Conservation (phyloP, 805 yeast species). For the Sugiyamaella boreocaroliniensis region DNA sequence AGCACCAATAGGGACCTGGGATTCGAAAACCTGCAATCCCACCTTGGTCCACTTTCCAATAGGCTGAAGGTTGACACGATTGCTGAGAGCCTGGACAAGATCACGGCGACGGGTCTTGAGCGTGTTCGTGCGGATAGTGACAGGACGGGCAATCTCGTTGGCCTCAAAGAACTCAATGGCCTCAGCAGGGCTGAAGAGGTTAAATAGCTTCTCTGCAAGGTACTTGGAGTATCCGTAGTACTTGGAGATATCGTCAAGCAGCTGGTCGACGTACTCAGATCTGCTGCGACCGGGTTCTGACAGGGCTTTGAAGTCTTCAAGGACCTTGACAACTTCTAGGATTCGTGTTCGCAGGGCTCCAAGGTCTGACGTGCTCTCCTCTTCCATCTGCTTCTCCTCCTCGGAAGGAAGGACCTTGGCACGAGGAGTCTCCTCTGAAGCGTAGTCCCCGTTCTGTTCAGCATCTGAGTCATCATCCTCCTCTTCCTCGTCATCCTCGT, state of each 20-base stretch:
- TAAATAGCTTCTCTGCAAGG: constrained; percentile 88
- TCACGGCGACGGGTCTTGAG: constrained; percentile 91
- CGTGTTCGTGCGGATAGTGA: constrained; percentile 97
- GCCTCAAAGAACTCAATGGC: constrained; percentile 99
- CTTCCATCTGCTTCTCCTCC: constrained; percentile 49
- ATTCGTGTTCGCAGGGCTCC: constrained; percentile 85
- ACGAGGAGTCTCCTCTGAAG: constrained; percentile 18
- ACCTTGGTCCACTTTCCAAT: constrained; percentile 98
- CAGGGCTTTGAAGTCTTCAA: constrained; percentile 77
- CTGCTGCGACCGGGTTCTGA: constrained; percentile 86
- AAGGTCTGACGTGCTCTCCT: constrained; percentile 57
- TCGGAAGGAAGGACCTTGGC: constrained; percentile 65
- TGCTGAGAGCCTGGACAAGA: constrained; percentile 87
- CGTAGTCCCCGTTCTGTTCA: constrained; percentile 17
- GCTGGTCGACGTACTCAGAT: constrained; percentile 69
- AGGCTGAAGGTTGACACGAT: constrained; percentile 93
- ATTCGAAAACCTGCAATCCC: constrained; percentile 93
- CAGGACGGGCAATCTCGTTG: constrained; percentile 92
- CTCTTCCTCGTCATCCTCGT: constrained; percentile 49
- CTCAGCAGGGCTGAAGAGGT: constrained; percentile 87
- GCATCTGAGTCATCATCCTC: constrained; percentile 16
- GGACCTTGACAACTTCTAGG: constrained; percentile 88
- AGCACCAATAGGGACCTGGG: constrained; percentile 99
- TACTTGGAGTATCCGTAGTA: constrained; percentile 91
- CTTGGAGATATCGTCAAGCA: constrained; percentile 78